Evolutionary conservation across 306 rosid genomes (phyloP), one percentile per base, ranked within the genome.

Genomic region (Castanopsis chinensis): DNA sequence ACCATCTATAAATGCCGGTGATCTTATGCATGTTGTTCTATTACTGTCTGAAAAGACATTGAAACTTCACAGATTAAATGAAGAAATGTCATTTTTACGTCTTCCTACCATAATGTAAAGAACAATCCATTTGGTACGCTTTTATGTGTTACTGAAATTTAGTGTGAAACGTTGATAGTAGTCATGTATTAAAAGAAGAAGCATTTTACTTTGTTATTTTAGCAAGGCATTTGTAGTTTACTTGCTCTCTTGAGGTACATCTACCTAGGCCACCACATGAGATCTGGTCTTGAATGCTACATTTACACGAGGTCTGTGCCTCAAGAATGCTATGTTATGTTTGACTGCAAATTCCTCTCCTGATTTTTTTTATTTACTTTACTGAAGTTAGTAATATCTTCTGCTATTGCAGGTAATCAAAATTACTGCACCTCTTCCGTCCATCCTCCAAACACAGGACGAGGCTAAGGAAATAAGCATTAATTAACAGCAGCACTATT

Each of bases 371-470:
- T 10, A 12, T 12, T 49, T 12, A 49, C 11, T 49, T 49, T 49
- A 49, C 17, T 49, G 17, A 45, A 45, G 53, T 12, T 13, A 49
- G 17, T 12, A 49, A 49, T 49, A 64, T 33, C 32, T 11, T 52
- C 23, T 70, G 58, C 58, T 18, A 21, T 76, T 73, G 83, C 90
- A 94, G 97, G 76, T 81, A 27, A 78, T 88, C 52, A 82, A 86
- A 83, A 87, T 92, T 30, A 63, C 45, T 28, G 97, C 97, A 25
- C 90, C 93, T 4, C 91, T 92, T 55, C 91, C 97, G 3, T 71
- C 85, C 2, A 49, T 74, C 52, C 94, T 94, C 64, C 86, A 72
- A 81, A 86, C 90, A 76, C 75, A 0, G 20, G 72, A 64, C 28
- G 88, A 76, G 68, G 28, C 57, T 14, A 10, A 58, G 52, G 70